phyloP scores from a whole-genome alignment of 805 yeast species.

The Suhomyces sp. region DNA sequence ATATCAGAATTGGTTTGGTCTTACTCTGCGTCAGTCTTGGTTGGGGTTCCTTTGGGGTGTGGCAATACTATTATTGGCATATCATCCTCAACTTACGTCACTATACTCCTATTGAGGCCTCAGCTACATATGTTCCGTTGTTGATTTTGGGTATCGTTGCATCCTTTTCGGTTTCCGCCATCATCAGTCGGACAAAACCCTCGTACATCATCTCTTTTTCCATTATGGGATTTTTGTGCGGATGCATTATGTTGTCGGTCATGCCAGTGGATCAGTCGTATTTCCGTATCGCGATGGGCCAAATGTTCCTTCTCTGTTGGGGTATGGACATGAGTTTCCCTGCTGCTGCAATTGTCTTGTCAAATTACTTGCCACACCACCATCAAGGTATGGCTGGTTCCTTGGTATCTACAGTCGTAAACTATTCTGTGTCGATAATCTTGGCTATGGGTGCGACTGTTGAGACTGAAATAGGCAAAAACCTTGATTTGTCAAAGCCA shows the following conservation, averaged over 20 bases:
- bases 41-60: slow-evolving; percentile 77
- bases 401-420: slow-evolving; percentile 64
- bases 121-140: slow-evolving; percentile 45
- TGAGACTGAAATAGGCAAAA: slow-evolving; percentile 31
- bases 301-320: slow-evolving; percentile 54
- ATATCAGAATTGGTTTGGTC: slow-evolving; percentile 44
- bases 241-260: slow-evolving; percentile 49
- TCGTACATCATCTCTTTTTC: slow-evolving; percentile 50
- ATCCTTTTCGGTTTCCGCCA: slow-evolving; percentile 47
- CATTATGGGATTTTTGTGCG: slow-evolving; percentile 52
- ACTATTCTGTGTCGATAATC: slow-evolving; percentile 67
- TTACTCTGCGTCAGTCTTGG: slow-evolving; percentile 55
- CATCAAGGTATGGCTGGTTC: slow-evolving; percentile 82
- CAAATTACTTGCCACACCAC: slow-evolving; percentile 55
- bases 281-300: slow-evolving; percentile 56
- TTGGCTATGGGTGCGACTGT: slow-evolving; percentile 71
- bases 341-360: slow-evolving; percentile 61
- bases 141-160: slow-evolving; percentile 55
- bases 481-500: slow-evolving; percentile 3
- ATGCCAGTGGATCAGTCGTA: slow-evolving; percentile 60
- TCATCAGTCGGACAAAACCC: slow-evolving; percentile 47
- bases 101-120: slow-evolving; percentile 32
- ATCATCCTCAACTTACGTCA: slow-evolving; percentile 49
- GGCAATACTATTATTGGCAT: slow-evolving; percentile 62
- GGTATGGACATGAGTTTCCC: slow-evolving; percentile 84